phyloP scores from a whole-genome alignment of 2,329 filamentous ascomycete species.

The Ophiobolus disseminans region DNA sequence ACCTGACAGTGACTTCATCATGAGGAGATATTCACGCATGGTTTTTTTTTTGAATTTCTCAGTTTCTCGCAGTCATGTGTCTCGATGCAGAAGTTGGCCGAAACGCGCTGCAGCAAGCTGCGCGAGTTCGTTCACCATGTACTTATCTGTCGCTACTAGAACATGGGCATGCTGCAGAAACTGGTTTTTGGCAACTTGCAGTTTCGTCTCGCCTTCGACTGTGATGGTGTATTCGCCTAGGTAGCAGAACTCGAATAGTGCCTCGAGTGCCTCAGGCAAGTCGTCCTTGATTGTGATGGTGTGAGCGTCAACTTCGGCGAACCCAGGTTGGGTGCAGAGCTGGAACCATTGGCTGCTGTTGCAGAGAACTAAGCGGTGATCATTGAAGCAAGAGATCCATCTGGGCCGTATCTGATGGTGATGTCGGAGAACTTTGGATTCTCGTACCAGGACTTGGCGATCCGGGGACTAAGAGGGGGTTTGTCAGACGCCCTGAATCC shows the following conservation, averaged over 20 bases:
- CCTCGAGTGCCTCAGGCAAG: background rate
- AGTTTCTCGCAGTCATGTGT: no score
- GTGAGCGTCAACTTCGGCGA: background rate
- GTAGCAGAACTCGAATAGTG: conserved; percentile 1
- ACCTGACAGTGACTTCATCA: no score
- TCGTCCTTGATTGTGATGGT: background rate
- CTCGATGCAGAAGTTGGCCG: no score
- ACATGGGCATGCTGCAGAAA: background rate
- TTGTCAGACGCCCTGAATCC: no score
- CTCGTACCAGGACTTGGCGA: background rate
- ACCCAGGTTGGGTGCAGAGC: background rate
- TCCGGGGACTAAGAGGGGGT: background rate
- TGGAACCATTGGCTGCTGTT: conserved; percentile 2
- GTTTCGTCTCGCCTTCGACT: background rate
- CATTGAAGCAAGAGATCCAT: background rate
- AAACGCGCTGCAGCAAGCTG: background rate
- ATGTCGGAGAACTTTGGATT: background rate
- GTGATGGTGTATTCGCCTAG: background rate
- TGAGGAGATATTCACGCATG: no score
- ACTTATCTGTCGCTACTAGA: background rate
- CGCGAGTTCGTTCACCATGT: background rate
- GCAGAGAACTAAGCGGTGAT: background rate
- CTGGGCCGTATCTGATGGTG: background rate
- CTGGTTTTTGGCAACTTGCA: background rate
- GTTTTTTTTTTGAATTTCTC: no score